A percentile compares a stretch with the other conserved stretches of the same genome.
These are phyloP conservation scores for Mycena vitilis DNA, from an alignment of 768 basidiomycete genomes.

Conservation along the genomic window DNA sequence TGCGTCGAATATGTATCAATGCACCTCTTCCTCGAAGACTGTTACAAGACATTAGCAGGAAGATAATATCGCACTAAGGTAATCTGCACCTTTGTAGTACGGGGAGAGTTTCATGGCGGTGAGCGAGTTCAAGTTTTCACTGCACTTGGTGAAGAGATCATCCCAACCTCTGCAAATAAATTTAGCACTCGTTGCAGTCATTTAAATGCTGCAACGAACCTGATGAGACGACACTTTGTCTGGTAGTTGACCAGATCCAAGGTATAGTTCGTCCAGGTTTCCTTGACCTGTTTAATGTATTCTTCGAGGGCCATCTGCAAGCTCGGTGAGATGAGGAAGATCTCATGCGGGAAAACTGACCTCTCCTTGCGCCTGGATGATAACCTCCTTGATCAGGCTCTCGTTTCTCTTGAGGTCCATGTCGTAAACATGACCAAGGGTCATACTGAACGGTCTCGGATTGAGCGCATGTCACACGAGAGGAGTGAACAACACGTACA, in stretches of 20 bases:
- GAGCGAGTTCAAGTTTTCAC: conserved; percentile 96
- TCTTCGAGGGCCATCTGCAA: conserved; percentile 93
- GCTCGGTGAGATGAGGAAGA: conserved; percentile 40
- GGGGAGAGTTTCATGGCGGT: conserved; percentile 98
- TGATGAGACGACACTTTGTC: conserved; percentile 96
- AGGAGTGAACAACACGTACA: conserved; percentile 57
- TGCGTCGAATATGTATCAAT: conserved; percentile 16
- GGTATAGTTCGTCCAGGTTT: conserved; percentile 96
- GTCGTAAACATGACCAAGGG: conserved; percentile 96
- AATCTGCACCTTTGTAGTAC: conserved; percentile 88
- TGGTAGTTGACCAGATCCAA: conserved; percentile 98
- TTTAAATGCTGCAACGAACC: conserved; percentile 50
- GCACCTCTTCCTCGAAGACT: conserved; percentile 92
- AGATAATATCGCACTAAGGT: neutral
- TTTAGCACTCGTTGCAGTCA: conserved; percentile 19
- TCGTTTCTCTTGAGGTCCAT: conserved; percentile 97
- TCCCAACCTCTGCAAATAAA: conserved; percentile 84
- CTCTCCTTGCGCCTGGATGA: conserved; percentile 98
- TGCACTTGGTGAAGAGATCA: conserved; percentile 95
- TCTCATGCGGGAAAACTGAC: conserved; percentile 48
- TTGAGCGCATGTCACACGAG: conserved; percentile 21
- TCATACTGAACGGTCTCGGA: conserved; percentile 70
- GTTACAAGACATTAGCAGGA: conserved; percentile 19
- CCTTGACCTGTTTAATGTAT: conserved; percentile 96
- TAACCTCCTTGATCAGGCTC: conserved; percentile 89